Conservation (phyloP, 208 protist species). For the Novymonas esmeraldas region DNA sequence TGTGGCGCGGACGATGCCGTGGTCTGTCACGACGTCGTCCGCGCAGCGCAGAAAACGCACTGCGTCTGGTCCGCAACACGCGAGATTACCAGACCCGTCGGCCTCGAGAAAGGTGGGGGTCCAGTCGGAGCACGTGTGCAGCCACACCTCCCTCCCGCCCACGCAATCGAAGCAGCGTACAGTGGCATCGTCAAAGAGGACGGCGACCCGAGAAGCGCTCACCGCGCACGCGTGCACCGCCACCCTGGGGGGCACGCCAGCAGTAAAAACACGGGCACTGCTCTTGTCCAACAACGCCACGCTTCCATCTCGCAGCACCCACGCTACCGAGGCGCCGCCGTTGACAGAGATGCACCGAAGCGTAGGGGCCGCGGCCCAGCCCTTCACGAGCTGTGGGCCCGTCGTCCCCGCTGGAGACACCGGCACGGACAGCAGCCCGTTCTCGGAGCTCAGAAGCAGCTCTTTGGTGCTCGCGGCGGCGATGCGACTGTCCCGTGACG, state of each 20-base stretch:
- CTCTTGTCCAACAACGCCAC: constrained; percentile 8
- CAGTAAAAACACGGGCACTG: constrained; percentile 1
- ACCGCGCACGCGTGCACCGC: constrained; percentile 22
- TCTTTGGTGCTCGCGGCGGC: not conserved
- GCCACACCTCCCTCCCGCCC: constrained; percentile 15
- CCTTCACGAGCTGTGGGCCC: constrained; percentile 7
- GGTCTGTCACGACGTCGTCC: constrained; percentile 1
- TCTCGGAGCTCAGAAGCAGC: constrained; percentile 12
- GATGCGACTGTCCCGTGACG: not conserved
- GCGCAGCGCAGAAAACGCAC: constrained; percentile 21
- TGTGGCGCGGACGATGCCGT: constrained; percentile 25
- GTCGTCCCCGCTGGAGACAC: not conserved
- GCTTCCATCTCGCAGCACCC: constrained; percentile 26
- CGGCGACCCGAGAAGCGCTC: constrained; percentile 8
- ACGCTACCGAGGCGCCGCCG: constrained; percentile 5
- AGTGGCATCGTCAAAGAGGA: constrained; percentile 16
- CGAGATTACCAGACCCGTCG: constrained; percentile 16
- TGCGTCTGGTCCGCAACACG: constrained; percentile 17
- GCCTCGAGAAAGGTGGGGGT: constrained; percentile 18
- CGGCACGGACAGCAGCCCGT: constrained; percentile 7
- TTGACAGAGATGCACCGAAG: constrained; percentile 19
- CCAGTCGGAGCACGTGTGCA: constrained; percentile 12
- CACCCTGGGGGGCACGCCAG: not conserved
- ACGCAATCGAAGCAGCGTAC: constrained; percentile 13
- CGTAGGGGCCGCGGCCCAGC: constrained; percentile 6